Base-by-base conservation (phyloP, 2,329 filamentous ascomycete species). In the Macrophomina tecta region DNA sequence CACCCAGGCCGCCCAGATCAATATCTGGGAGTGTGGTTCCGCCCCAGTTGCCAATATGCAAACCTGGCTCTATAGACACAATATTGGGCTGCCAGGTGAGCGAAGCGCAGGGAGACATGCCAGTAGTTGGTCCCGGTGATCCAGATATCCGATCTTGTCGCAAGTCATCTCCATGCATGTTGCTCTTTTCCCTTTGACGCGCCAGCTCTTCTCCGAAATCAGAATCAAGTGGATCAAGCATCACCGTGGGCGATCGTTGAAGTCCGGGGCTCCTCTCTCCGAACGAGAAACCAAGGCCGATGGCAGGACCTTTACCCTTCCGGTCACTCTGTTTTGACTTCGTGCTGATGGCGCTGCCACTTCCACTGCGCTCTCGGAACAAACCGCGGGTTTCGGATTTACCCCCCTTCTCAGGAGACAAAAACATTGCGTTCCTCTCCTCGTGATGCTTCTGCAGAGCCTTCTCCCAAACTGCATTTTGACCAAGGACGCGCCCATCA, bases 361-460 rank as follows among this genome's bases (percentile, higher is more conserved):
- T 63, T 38, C 52, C 52, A n/a, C 58, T 67, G 12, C 58, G 49
- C 40, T 67, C 58, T 16, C 65, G 65, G 23, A 48, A 62, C 7
- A 67, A 32, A 11, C 56, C 40, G 3, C 58, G 49, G 8, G 65
- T 49, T 38, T 65, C 53, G 3, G 42, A 51, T 30, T 58, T 65
- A 14, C 65, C 75, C 12, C 77, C 76, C 5, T 73, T 75, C 56
- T 78, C 74, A 30, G 73, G 68, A 7, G 75, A 70, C 8, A 79
- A 69, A 32, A 78, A 77, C 65, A 80, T 70, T 5, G 71, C 72
- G 30, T 73, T 70, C 46, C 74, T 74, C 66, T 80, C 77, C 14
- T 77, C 72, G 62, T 77, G 76, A 48, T 79, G 73, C 14, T 73
- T 72, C 66, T 75, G 73, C n/a, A 79, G 67, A 34, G 78, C 78